Conservation (phyloP, 768 basidiomycete genomes). For the Phaffia tasmanica region DNA sequence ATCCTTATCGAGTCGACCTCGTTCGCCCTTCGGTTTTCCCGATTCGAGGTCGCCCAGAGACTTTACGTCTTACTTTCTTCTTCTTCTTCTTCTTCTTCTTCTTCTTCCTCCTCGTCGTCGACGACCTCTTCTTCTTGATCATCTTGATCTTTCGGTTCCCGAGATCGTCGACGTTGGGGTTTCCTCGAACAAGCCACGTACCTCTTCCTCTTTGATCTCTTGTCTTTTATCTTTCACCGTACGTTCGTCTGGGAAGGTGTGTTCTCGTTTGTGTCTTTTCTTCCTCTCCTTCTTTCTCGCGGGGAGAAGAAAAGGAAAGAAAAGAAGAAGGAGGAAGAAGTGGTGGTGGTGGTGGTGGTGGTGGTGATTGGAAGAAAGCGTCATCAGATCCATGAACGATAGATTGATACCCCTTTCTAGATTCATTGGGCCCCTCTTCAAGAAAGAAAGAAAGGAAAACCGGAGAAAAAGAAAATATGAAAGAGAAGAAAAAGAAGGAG, state of each 20-base stretch:
- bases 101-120: not conserved
- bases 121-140: too few species aligned
- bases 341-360: not conserved
- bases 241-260: too few species aligned
- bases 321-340: not conserved
- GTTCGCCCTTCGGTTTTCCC: conserved; percentile 11
- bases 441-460: not conserved
- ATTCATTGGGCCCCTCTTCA: not conserved
- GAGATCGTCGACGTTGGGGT: not conserved
- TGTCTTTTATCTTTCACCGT: too few species aligned
- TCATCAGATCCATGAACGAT: too few species aligned
- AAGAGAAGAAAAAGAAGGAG: not conserved
- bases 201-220: not conserved
- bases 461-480: too few species aligned
- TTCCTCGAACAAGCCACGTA: too few species aligned
- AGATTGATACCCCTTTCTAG: too few species aligned
- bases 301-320: not conserved
- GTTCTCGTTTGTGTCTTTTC: too few species aligned
- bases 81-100: conserved; percentile 2
- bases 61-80: not conserved
- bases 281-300: too few species aligned
- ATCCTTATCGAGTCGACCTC: not conserved
- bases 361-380: too few species aligned
- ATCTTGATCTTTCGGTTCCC: too few species aligned
- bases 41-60: conserved; percentile 12